phyloP scores from a whole-genome alignment of 331 rosid species.

The Stylosanthes scabra region DNA sequence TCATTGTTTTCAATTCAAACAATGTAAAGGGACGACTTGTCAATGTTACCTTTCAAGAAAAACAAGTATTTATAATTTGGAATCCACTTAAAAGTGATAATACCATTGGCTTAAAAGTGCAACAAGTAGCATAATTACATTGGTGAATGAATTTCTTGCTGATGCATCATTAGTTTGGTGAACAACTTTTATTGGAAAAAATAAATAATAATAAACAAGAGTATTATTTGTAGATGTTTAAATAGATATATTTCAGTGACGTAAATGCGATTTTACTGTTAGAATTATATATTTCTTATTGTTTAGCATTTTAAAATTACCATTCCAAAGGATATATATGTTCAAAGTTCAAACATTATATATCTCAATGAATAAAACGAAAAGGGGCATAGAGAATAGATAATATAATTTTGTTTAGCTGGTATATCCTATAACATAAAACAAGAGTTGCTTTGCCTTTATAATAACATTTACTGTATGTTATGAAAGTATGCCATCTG shows the following conservation, averaged over 20 bases:
- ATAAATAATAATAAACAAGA: no score
- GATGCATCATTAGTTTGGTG: conserved; percentile 4
- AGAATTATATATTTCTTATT: background rate
- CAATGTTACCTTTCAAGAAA: background rate
- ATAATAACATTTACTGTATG: background rate
- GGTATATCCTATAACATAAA: background rate
- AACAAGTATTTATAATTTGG: background rate
- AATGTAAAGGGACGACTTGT: background rate
- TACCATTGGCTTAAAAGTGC: conserved; percentile 2
- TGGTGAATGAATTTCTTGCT: background rate
- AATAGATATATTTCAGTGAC: no score
- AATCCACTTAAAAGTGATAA: background rate
- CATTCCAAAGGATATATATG: background rate
- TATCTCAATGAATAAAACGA: background rate
- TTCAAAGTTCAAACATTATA: no score
- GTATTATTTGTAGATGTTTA: no score
- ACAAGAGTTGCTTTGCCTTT: background rate
- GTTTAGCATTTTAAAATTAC: background rate
- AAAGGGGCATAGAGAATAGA: background rate
- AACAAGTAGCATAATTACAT: background rate
- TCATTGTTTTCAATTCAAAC: background rate
- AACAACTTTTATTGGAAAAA: background rate
- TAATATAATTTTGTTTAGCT: background rate
- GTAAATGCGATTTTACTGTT: no score
- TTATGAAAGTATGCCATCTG: background rate